These are phyloP conservation scores for Annulohypoxylon moriforme DNA, from an alignment of 495 filamentous ascomycete species.

Conservation along the genomic window DNA sequence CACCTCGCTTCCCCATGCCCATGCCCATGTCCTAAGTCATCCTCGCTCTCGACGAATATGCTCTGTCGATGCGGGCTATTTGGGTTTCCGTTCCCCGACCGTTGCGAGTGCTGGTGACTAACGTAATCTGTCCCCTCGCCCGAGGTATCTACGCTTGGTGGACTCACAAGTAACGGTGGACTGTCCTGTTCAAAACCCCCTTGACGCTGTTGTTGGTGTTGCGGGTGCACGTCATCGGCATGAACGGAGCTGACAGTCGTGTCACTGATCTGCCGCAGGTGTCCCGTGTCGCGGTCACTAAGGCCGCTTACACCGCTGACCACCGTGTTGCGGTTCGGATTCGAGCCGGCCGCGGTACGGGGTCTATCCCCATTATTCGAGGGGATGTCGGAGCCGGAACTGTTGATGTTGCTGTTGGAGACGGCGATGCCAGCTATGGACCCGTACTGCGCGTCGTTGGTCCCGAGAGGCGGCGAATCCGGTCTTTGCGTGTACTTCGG, in stretches of 20 bases:
- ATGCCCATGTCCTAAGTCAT: slow-evolving; percentile 43
- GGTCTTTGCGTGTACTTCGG: slow-evolving; percentile 26
- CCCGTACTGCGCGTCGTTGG: slow-evolving; percentile 29
- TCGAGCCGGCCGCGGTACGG: not conserved
- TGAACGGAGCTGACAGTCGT: slow-evolving; percentile 54
- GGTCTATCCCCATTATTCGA: not conserved
- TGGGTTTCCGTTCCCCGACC: not conserved
- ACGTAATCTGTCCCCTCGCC: slow-evolving; percentile 46
- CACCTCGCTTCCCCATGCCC: slow-evolving; percentile 3
- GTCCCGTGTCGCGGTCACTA: slow-evolving; percentile 55
- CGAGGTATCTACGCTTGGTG: slow-evolving; percentile 37
- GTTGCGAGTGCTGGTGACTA: slow-evolving; percentile 5
- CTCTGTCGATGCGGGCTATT: slow-evolving; percentile 49
- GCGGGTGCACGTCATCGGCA: slow-evolving; percentile 26
- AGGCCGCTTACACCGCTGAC: slow-evolving; percentile 57
- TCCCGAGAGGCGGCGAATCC: slow-evolving; percentile 50
- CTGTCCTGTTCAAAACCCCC: slow-evolving; percentile 3
- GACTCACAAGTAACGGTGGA: slow-evolving; percentile 38
- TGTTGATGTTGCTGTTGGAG: slow-evolving; percentile 28
- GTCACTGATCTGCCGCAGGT: slow-evolving; percentile 61
- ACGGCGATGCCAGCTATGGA: slow-evolving; percentile 33
- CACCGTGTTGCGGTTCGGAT: slow-evolving; percentile 35
- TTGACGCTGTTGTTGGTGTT: slow-evolving; percentile 25
- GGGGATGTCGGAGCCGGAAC: not conserved
- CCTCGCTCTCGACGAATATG: slow-evolving; percentile 52